Evolutionary conservation across 176 grass and related monocot species (phyloP).

Genomic region (Guadua angustifolia): DNA sequence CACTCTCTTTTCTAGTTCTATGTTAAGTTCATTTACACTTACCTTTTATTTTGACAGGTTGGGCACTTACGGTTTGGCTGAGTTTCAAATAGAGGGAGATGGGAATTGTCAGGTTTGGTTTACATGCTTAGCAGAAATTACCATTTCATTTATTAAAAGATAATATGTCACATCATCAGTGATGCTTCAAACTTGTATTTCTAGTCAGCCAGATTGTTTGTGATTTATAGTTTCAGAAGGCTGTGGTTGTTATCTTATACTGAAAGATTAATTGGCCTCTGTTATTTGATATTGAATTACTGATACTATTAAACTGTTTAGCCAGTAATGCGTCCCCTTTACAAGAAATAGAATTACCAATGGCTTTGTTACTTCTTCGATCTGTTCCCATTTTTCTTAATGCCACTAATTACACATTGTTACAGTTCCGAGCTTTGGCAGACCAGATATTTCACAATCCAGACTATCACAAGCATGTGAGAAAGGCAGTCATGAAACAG

Average conservation of each 20-base stretch:
- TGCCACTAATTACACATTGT: background rate
- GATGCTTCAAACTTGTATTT: background rate
- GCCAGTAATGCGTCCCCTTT: background rate
- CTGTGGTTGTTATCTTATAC: background rate
- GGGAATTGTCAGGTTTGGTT: conserved; percentile 91
- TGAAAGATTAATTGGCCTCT: background rate
- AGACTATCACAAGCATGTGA: conserved; percentile 90
- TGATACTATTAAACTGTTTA: background rate
- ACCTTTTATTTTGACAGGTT: conserved; percentile 57
- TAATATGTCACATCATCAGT: background rate
- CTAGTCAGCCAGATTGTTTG: background rate
- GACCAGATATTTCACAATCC: conserved; percentile 94
- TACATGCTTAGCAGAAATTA: background rate
- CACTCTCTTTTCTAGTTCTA: background rate
- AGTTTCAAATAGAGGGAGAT: conserved; percentile 94
- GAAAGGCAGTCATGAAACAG: conserved; percentile 82
- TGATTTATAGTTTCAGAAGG: background rate
- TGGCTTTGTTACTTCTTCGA: background rate
- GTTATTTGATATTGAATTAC: background rate
- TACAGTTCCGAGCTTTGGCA: conserved; percentile 97
- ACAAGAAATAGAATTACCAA: background rate
- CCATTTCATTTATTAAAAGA: conserved; percentile 9
- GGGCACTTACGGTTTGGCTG: conserved; percentile 77
- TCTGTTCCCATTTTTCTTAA: conserved; percentile 10
- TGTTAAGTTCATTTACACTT: conserved; percentile 11